phyloP scores from a whole-genome alignment of 1,139 yeast genomes.

The Candida labiduridarum region DNA sequence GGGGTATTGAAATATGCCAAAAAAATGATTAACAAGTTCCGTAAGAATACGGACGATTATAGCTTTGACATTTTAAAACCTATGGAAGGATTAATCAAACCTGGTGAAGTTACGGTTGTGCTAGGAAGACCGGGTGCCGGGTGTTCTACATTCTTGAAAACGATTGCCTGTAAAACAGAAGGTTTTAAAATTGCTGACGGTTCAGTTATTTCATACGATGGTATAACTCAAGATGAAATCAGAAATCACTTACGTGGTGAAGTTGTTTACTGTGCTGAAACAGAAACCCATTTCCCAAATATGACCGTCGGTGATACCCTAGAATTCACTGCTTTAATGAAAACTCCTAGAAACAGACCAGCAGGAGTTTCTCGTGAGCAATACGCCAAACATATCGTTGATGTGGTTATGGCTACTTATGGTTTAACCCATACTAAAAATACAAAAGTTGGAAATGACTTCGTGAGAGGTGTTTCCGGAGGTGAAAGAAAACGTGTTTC shows the following conservation, averaged over 20 bases:
- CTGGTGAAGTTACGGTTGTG: conserved; percentile 75
- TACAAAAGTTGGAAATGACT: conserved; percentile 32
- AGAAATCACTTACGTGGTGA: conserved; percentile 43
- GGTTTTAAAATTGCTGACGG: conserved; percentile 64
- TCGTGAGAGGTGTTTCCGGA: conserved; percentile 43
- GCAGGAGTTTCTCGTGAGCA: conserved; percentile 34
- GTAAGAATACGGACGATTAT: conserved; percentile 25
- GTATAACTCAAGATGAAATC: conserved; percentile 31
- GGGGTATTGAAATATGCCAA: conserved; percentile 29
- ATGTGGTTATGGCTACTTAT: conserved; percentile 19
- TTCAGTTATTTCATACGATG: conserved; percentile 42
- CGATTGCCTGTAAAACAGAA: conserved; percentile 69
- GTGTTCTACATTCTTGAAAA: conserved; percentile 74
- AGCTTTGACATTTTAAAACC: conserved; percentile 35
- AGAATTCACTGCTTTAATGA: conserved; percentile 43
- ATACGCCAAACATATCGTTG: conserved; percentile 37
- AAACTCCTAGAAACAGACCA: conserved; percentile 46
- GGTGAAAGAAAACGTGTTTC: conserved; percentile 50
- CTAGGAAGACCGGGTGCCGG: conserved; percentile 59
- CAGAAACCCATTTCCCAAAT: conserved; percentile 58
- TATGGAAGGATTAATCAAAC: conserved; percentile 40
- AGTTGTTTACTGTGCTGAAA: conserved; percentile 59
- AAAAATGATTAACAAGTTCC: conserved; percentile 26
- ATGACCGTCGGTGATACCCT: conserved; percentile 55
- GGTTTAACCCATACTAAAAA: conserved; percentile 25